Percentiles rank a stretch among this genome's conserved stretches.
phyloP scores from a whole-genome alignment of 192 early-diverging fungal species.

The Martensiomyces pterosporus region DNA sequence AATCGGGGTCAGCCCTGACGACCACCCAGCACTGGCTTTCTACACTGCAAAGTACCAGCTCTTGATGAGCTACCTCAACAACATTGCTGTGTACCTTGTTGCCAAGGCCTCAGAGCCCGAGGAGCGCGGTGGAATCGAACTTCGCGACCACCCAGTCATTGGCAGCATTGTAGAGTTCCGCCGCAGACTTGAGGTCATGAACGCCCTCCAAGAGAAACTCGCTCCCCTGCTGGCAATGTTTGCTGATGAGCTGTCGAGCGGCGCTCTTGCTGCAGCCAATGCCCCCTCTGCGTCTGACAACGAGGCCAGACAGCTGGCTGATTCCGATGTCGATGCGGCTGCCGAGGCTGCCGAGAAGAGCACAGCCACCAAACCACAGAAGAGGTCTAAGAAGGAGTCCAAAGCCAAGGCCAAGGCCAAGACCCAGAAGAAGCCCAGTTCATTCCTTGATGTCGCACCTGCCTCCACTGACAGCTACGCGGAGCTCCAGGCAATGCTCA shows the following conservation, averaged over 20 bases:
- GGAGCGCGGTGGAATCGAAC: slow-evolving; percentile 44
- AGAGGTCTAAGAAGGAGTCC: slow-evolving; percentile 4
- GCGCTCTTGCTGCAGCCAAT: slow-evolving; percentile 13
- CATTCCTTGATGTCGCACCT: slow-evolving; percentile 5
- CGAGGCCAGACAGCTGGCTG: too few species aligned
- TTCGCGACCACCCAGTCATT: slow-evolving; percentile 83
- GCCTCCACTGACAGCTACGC: slow-evolving; percentile 43
- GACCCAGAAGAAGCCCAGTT: neutral
- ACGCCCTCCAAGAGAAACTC: slow-evolving; percentile 59
- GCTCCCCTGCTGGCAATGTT: slow-evolving; percentile 52
- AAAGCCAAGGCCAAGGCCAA: slow-evolving; percentile 5
- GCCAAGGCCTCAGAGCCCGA: slow-evolving; percentile 57
- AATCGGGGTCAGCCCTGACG: slow-evolving; percentile 25
- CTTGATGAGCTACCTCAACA: slow-evolving; percentile 77
- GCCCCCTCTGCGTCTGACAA: neutral
- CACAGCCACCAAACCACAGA: slow-evolving; percentile 11
- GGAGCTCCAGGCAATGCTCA: slow-evolving; percentile 40
- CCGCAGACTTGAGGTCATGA: slow-evolving; percentile 66
- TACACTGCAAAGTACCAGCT: slow-evolving; percentile 48
- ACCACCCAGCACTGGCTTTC: slow-evolving; percentile 48
- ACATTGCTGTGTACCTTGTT: slow-evolving; percentile 83
- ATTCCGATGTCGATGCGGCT: slow-evolving; percentile 32
- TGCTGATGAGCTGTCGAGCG: slow-evolving; percentile 46
- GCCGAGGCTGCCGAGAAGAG: slow-evolving; percentile 5
- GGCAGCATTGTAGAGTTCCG: slow-evolving; percentile 69